Percentiles rank a stretch among this genome's conserved stretches.
These are phyloP conservation scores for Hyphopichia buzzinii DNA, from an alignment of 1,139 yeast genomes.

Conservation along the genomic window DNA sequence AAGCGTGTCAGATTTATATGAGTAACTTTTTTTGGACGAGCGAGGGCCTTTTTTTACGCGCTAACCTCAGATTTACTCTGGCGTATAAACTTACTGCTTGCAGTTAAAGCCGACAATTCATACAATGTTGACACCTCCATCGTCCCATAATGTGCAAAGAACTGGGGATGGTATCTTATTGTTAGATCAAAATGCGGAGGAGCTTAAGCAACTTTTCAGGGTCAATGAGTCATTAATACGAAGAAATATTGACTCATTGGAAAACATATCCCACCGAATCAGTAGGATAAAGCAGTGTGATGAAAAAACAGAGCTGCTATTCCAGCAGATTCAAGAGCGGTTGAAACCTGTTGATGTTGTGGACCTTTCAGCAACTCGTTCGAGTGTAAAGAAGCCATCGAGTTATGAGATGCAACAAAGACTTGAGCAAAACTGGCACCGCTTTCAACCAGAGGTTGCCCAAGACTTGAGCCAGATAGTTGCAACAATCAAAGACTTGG, in stretches of 20 bases:
- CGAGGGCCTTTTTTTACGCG: constrained; percentile 1
- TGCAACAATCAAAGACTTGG: constrained; percentile 14
- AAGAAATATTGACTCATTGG: constrained; percentile 8
- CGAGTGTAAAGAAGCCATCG: no score
- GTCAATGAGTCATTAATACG: constrained; percentile 10
- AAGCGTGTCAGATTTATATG: background rate
- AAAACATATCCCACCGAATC: constrained; percentile 2
- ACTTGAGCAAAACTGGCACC: background rate
- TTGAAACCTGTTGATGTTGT: background rate
- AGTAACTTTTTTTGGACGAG: background rate
- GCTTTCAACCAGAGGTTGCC: constrained; percentile 2
- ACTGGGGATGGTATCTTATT: no score
- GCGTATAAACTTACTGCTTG: background rate
- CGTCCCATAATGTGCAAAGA: background rate
- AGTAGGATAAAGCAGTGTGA: background rate
- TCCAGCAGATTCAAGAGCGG: constrained; percentile 3
- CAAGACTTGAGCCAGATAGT: constrained; percentile 15
- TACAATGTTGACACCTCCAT: constrained; percentile 2
- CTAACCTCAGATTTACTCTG: background rate
- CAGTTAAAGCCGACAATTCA: background rate
- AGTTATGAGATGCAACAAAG: no score
- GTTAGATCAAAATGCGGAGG: background rate
- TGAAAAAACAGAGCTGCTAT: background rate
- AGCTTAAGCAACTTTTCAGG: background rate
- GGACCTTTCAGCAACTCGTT: no score